Conservation (phyloP, 441 rosid species). For the Theobroma grandiflorum region DNA sequence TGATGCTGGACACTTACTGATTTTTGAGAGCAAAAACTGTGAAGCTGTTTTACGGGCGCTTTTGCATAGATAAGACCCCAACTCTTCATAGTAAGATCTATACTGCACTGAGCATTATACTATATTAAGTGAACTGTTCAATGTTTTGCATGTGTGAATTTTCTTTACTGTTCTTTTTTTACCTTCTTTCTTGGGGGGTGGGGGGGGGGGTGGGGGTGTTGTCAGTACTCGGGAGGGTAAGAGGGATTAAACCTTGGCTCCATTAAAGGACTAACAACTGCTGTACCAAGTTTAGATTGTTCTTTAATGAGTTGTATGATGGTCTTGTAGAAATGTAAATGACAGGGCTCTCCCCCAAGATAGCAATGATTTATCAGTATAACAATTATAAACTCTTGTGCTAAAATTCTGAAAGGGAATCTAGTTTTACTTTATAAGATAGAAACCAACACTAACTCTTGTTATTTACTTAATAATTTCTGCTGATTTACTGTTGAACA, state of each 20-base stretch:
- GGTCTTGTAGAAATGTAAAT: background rate
- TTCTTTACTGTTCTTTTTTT: background rate
- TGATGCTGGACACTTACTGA: conserved; percentile 52
- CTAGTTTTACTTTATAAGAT: background rate
- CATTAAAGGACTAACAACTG: background rate
- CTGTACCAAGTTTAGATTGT: background rate
- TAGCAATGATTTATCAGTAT: background rate
- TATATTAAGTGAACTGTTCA: background rate
- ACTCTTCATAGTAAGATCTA: background rate
- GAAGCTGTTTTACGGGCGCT: conserved; percentile 46
- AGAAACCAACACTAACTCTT: background rate
- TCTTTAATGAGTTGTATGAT: background rate
- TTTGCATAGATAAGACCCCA: conserved; percentile 30
- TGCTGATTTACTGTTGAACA: background rate
- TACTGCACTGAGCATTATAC: background rate
- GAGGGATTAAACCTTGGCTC: background rate
- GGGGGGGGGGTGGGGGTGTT: too few relatives aligned
- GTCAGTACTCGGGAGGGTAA: too few relatives aligned
- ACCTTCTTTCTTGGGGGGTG: too few relatives aligned
- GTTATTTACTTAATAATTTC: background rate
- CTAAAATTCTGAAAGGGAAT: background rate
- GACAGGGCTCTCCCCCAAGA: background rate
- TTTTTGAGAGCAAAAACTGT: conserved; percentile 34
- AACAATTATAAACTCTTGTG: background rate
- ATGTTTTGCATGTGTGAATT: background rate